Evolutionary conservation across 768 basidiomycete genomes (phyloP), one percentile per base, ranked within the genome.

Genomic region (Filobasidium floriforme): DNA sequence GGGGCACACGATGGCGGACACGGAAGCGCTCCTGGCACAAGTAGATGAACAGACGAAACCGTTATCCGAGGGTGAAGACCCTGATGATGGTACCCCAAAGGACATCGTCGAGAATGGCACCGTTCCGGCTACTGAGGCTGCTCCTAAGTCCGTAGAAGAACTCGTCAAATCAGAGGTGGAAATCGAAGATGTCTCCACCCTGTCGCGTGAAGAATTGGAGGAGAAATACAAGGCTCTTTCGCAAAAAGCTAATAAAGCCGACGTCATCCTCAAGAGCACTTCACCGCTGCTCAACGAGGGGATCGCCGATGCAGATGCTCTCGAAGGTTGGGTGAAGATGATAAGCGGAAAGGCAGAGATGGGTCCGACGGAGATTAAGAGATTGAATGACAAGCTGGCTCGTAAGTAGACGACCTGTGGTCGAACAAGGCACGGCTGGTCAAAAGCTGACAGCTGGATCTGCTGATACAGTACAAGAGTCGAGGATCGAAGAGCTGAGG

Each of bases 401-500:
- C 82, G 93, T 93, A 74, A 73, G 87, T 72, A 32, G n/a, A n/a
- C n/a, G n/a, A n/a, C n/a, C n/a, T n/a, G n/a, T n/a, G n/a, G n/a
- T n/a, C n/a, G n/a, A n/a, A n/a, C 67, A 61, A 32, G 5, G 1
- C 12, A 12, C 41, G n/a, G 22, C 9, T 28, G 41, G 28, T 57
- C 26, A 41, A 19, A 14, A 44, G 41, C 18, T 43, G 1, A 22
- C 7, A 14, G 40, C 29, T n/a, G n/a, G 4, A 10, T 28, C 62
- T 10, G 63, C 44, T 52, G 6, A n/a, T 61, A 46, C 70, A 94
- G 92, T 86, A 15, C 90, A 94, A 80, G 90, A 90, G 63, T 86
- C 85, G 61, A 88, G 88, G 9, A 82, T 91, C 12, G 88, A 89
- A 69, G 92, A 96, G 75, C 80, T 97, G 0, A 86, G 86, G 41